phyloP scores from a whole-genome alignment of 176 grass and related monocot genomes.

The Poa annua region DNA sequence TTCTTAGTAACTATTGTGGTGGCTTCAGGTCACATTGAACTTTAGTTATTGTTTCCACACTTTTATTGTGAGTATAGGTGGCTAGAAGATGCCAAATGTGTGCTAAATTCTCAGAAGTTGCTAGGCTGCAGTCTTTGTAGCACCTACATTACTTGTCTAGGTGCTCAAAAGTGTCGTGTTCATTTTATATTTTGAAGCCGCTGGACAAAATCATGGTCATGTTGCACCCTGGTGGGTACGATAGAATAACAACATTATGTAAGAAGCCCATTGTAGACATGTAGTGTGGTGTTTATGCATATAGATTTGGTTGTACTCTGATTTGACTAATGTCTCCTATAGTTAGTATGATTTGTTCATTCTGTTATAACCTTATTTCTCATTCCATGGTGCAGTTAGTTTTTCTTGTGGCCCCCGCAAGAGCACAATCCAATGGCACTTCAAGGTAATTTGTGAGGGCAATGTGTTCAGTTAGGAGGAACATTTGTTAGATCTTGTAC shows the following conservation, averaged over 20 bases:
- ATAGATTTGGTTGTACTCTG: constrained; percentile 36
- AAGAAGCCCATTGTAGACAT: constrained; percentile 33
- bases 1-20: constrained; percentile 12
- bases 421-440: constrained; percentile 61
- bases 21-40: constrained; percentile 15
- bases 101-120: constrained; percentile 35
- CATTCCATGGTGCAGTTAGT: constrained; percentile 47
- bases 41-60: constrained; percentile 33
- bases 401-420: constrained; percentile 53
- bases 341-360: constrained; percentile 26
- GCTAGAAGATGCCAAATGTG: not conserved
- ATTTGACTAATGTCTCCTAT: constrained; percentile 20
- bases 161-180: constrained; percentile 23
- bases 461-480: constrained; percentile 23
- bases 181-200: constrained; percentile 7
- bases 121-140: constrained; percentile 4
- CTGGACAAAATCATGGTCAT: constrained; percentile 17
- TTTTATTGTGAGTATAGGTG: constrained; percentile 22
- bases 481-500: constrained; percentile 19
- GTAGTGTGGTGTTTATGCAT: constrained; percentile 6
- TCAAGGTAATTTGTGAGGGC: constrained; percentile 66
- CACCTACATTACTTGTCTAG: constrained; percentile 4
- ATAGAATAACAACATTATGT: constrained; percentile 1
- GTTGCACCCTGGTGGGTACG: constrained; percentile 18
- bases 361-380: constrained; percentile 23